Evolutionary conservation across 2,329 filamentous ascomycete species (phyloP).

Genomic region (Magnaporthales sp.): DNA sequence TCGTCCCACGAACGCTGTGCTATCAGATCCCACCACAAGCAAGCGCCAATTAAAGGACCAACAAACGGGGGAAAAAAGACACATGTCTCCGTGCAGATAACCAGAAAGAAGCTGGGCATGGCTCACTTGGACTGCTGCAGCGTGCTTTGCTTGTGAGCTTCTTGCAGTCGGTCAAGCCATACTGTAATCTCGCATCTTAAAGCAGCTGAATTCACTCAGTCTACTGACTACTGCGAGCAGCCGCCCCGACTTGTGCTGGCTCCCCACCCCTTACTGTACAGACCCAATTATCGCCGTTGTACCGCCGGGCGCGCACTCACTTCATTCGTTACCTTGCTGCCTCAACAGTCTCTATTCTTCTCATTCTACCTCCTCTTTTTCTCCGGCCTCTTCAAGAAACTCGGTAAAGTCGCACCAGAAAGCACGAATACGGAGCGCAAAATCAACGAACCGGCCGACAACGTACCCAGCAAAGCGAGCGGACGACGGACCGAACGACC

Average conservation of each 20-base stretch:
- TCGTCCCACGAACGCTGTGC: neutral
- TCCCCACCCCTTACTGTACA: constrained; percentile 16
- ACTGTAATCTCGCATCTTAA: neutral
- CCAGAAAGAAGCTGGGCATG: neutral
- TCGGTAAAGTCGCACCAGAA: neutral
- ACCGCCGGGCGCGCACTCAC: constrained; percentile 5
- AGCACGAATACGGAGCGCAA: neutral
- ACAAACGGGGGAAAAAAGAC: neutral
- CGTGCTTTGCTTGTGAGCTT: neutral
- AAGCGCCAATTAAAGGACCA: neutral
- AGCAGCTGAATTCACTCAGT: neutral
- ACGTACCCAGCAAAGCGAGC: neutral
- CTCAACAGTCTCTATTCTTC: constrained; percentile 4
- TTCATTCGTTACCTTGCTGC: constrained; percentile 8
- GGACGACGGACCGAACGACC: neutral
- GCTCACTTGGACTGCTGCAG: neutral
- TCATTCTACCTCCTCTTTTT: neutral
- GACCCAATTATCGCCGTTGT: constrained; percentile 10
- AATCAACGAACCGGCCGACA: neutral
- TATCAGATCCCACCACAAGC: neutral
- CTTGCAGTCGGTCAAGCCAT: neutral
- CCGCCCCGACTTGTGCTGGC: neutral
- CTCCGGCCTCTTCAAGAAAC: neutral
- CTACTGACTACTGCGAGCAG: neutral
- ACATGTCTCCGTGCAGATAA: neutral